Conservation (phyloP, 2,329 filamentous ascomycete species). For the Phyllosticta capitalensis region DNA sequence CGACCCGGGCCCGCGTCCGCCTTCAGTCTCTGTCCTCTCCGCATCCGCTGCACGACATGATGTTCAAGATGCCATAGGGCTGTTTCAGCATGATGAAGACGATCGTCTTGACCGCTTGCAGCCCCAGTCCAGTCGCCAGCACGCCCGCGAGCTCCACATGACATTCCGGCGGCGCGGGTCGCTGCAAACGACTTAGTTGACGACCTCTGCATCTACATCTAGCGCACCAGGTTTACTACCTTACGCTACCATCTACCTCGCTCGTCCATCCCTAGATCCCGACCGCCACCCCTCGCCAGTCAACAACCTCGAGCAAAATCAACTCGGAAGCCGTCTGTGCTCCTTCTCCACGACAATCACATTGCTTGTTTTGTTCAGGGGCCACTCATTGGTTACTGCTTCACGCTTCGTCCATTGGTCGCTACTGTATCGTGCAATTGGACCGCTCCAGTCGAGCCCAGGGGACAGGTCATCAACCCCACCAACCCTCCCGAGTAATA, state of each 20-base stretch:
- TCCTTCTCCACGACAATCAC: not conserved
- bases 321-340: not conserved
- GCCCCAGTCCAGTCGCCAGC: not conserved
- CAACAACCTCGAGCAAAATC: too few relatives aligned
- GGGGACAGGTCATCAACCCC: not conserved
- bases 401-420: not conserved
- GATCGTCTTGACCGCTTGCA: slow-evolving; percentile 11
- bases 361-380: not conserved
- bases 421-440: too few relatives aligned
- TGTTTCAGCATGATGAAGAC: slow-evolving; percentile 12
- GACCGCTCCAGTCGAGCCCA: not conserved
- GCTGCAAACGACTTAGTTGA: slow-evolving; percentile 10
- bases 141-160: slow-evolving; percentile 4
- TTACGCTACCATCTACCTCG: too few relatives aligned
- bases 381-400: not conserved
- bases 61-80: slow-evolving; percentile 7
- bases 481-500: not conserved
- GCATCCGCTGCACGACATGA: slow-evolving; percentile 9
- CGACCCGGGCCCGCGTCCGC: slow-evolving; percentile 3
- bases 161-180: slow-evolving; percentile 4
- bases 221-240: too few relatives aligned
- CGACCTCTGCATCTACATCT: not conserved
- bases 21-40: not conserved
- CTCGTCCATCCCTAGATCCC: not conserved
- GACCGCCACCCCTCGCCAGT: not conserved